These are phyloP conservation scores for Rhodomyrtus psidioides DNA, from an alignment of 441 rosid genomes.

Conservation along the genomic window DNA sequence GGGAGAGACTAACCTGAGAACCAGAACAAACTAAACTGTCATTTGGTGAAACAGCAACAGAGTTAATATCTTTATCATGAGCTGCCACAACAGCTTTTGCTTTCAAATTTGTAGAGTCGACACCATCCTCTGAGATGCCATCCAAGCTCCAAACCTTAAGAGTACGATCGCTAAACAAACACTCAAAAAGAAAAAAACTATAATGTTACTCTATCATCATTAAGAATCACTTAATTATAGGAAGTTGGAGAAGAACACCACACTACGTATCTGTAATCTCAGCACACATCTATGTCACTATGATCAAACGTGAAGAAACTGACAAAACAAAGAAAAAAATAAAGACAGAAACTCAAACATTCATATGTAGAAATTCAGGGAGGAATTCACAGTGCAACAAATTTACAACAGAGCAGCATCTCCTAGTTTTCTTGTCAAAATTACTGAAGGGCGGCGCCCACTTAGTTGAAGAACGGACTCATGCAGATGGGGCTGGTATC, in stretches of 20 bases:
- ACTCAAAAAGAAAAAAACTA: not conserved
- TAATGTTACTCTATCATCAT: not conserved
- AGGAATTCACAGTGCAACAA: not conserved
- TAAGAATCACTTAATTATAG: not conserved
- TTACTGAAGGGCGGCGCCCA: not conserved
- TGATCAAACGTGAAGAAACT: not conserved
- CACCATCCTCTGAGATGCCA: slow-evolving; percentile 43
- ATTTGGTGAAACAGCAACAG: slow-evolving; percentile 83
- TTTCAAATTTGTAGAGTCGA: slow-evolving; percentile 62
- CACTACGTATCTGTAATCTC: not conserved
- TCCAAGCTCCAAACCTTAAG: slow-evolving; percentile 88
- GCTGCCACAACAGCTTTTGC: slow-evolving; percentile 90
- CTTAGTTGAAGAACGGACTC: not conserved
- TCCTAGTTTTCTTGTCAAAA: not conserved
- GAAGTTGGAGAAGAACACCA: not conserved
- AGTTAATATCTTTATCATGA: slow-evolving; percentile 90
- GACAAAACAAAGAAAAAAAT: not conserved
- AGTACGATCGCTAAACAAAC: slow-evolving; percentile 70
- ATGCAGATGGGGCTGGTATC: not conserved
- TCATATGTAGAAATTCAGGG: not conserved
- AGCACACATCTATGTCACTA: not conserved
- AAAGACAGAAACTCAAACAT: not conserved
- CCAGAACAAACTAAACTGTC: slow-evolving; percentile 91
- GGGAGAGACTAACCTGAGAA: slow-evolving; percentile 59
- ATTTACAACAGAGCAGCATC: not conserved